Conservation (phyloP, 2,329 filamentous ascomycete genomes). For the Periglandula ipomoeae region DNA sequence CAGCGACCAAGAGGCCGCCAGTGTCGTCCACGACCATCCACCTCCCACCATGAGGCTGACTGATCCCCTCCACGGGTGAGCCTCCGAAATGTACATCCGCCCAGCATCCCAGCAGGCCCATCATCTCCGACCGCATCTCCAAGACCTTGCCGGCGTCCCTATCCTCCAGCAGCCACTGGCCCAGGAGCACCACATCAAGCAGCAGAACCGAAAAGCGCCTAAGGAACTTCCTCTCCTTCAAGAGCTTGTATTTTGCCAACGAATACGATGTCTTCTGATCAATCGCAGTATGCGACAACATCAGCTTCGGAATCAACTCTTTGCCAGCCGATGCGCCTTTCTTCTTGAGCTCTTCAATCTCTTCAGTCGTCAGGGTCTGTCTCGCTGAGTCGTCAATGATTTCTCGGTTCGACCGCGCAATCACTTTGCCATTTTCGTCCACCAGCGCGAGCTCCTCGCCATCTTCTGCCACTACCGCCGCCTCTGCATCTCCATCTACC, state of each 20-base stretch:
- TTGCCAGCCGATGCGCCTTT: slow-evolving; percentile 71
- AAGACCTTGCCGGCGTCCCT: slow-evolving; percentile 73
- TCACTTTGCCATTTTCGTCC: slow-evolving; percentile 32
- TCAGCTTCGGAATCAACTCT: slow-evolving; percentile 85
- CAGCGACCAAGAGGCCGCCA: slow-evolving; percentile 70
- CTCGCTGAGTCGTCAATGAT: slow-evolving; percentile 53
- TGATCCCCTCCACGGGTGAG: slow-evolving; percentile 16
- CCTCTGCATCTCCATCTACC: slow-evolving; percentile 38
- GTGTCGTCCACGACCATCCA: slow-evolving; percentile 86
- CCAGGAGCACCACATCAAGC: slow-evolving; percentile 67
- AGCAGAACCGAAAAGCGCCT: slow-evolving; percentile 79
- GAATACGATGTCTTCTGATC: slow-evolving; percentile 94
- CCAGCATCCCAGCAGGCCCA: slow-evolving; percentile 79
- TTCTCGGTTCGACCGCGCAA: slow-evolving; percentile 48
- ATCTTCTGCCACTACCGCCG: slow-evolving; percentile 26
- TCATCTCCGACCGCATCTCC: slow-evolving; percentile 76
- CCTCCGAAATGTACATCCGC: slow-evolving; percentile 68
- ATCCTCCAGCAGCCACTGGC: slow-evolving; percentile 69
- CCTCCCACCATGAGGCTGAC: slow-evolving; percentile 32
- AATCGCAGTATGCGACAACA: slow-evolving; percentile 79
- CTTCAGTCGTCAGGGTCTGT: slow-evolving; percentile 69
- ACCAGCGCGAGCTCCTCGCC: slow-evolving; percentile 34
- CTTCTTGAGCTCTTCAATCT: slow-evolving; percentile 65
- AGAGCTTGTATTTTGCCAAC: slow-evolving; percentile 87
- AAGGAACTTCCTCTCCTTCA: slow-evolving; percentile 91